Conservation (phyloP, 805 yeast genomes). For the Pichia rugopelliculosa region DNA sequence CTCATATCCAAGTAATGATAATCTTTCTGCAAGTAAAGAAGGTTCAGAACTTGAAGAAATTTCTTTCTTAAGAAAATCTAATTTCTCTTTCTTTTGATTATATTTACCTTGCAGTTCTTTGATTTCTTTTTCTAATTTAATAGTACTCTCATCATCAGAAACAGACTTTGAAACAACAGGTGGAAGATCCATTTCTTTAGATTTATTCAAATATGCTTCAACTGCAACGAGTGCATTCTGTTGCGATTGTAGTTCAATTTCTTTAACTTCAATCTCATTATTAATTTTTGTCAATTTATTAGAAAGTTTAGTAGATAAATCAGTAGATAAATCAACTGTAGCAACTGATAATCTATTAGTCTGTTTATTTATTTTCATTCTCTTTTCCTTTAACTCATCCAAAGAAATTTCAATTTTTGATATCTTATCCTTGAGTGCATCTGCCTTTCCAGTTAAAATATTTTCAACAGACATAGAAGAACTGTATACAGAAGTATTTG, state of each 20-base stretch:
- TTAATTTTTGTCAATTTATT: constrained; percentile 3
- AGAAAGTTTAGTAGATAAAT: background rate
- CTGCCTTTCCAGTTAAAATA: constrained; percentile 5
- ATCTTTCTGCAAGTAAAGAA: constrained; percentile 1
- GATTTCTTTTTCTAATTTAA: constrained; percentile 9
- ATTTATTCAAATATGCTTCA: constrained; percentile 11
- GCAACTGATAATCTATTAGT: constrained; percentile 12
- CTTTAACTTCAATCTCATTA: constrained; percentile 10
- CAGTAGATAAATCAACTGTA: background rate
- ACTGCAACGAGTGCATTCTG: constrained; percentile 13
- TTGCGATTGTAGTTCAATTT: constrained; percentile 10
- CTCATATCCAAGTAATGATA: constrained; percentile 9
- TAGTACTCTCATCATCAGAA: background rate
- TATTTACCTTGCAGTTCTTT: constrained; percentile 3
- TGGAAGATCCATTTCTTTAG: constrained; percentile 8
- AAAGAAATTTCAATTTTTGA: background rate
- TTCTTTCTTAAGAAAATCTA: constrained; percentile 15
- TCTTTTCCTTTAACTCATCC: background rate
- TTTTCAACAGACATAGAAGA: constrained; percentile 10
- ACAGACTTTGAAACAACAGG: constrained; percentile 1
- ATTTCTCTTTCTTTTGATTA: constrained; percentile 3
- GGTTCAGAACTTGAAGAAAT: constrained; percentile 15
- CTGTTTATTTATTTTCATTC: constrained; percentile 2
- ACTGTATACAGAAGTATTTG: background rate
- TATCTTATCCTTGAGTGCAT: constrained; percentile 1